phyloP scores from a whole-genome alignment of 192 early-diverging fungal genomes.

The Geosiphon pyriformis region DNA sequence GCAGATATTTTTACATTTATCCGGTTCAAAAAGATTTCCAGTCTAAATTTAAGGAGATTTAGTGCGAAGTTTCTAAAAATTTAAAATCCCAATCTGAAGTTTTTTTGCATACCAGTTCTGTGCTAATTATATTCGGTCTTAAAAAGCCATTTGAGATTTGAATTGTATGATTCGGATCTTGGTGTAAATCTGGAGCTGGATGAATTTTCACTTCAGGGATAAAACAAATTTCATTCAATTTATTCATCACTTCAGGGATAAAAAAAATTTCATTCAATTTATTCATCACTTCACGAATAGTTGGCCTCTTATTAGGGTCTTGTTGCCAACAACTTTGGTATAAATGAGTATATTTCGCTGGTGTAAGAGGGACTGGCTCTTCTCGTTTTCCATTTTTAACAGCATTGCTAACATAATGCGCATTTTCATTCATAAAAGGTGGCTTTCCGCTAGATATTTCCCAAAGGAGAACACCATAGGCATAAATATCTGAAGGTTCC shows the following conservation, averaged over 20 bases:
- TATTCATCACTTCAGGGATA: background rate
- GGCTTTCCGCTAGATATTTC: background rate
- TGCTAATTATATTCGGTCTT: too few relatives aligned
- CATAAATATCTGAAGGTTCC: background rate
- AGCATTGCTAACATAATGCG: background rate
- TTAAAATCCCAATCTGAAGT: too few relatives aligned
- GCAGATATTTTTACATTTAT: background rate
- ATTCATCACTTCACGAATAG: background rate
- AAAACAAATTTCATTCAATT: background rate
- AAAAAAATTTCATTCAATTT: background rate
- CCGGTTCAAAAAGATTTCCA: too few relatives aligned
- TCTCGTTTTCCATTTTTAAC: slow-evolving; percentile 28
- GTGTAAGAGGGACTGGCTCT: slow-evolving; percentile 28
- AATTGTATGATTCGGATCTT: too few relatives aligned
- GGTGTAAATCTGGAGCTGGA: too few relatives aligned
- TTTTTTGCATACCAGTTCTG: too few relatives aligned
- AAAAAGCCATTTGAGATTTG: too few relatives aligned
- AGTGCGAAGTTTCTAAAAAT: too few relatives aligned
- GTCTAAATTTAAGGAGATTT: too few relatives aligned
- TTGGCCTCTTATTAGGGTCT: slow-evolving; percentile 28
- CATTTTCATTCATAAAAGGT: background rate
- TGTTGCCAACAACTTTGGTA: slow-evolving; percentile 36
- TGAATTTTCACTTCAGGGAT: background rate
- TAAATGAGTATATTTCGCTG: slow-evolving; percentile 29
- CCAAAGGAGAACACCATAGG: background rate